These are phyloP conservation scores for Nicotiana attenuata DNA, from an alignment of 257 asterid species.

Conservation along the genomic window DNA sequence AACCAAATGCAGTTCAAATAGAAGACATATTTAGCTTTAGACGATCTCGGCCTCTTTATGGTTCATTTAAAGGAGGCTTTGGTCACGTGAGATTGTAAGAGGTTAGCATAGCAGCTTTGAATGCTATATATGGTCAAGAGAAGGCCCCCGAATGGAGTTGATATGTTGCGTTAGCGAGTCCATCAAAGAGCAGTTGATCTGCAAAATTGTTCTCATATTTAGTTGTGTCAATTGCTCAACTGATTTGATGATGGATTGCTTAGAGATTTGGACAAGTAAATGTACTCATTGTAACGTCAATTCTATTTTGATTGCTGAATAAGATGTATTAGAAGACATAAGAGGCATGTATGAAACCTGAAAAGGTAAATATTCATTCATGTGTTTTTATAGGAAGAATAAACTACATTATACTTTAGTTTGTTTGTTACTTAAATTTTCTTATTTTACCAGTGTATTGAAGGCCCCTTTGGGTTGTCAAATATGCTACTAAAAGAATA, in stretches of 20 bases:
- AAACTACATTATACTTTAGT: not conserved
- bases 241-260: not conserved
- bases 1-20: constrained; percentile 27
- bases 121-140: not conserved
- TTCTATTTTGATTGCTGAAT: not conserved
- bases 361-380: not conserved
- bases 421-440: not conserved
- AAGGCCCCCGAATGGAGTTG: not conserved
- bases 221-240: not conserved
- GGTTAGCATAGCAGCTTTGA: not conserved
- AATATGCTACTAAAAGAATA: too few species aligned
- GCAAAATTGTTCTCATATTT: not conserved
- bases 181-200: not conserved
- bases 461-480: too few species aligned
- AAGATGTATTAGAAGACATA: not conserved
- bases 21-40: constrained; percentile 59
- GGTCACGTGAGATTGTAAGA: constrained; percentile 50
- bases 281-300: not conserved
- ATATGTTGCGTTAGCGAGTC: not conserved
- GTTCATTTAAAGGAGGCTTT: constrained; percentile 58
- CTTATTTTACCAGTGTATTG: not conserved
- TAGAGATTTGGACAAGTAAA: not conserved
- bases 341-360: not conserved
- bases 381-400: not conserved
- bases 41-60: constrained; percentile 64